Base-by-base conservation (phyloP, 2,329 filamentous ascomycete genomes). In the Penicillium sp. region DNA sequence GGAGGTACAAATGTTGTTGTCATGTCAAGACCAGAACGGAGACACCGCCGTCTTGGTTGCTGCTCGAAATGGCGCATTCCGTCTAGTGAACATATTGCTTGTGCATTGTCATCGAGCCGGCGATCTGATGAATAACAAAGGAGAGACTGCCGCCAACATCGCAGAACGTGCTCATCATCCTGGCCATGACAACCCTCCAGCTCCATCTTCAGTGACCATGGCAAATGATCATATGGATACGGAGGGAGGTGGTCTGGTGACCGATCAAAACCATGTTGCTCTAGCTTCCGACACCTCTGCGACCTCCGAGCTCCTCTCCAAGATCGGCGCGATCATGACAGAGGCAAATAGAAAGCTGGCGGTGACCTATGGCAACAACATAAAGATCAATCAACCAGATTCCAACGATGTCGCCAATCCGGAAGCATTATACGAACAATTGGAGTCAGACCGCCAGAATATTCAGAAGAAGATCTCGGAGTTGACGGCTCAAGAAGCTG, bases 21-120 rank as follows among this genome's bases (percentile, higher is more conserved):
- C 95, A 61, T 80, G 83, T 8, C 88, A 90, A 64, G 92, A 99
- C 67, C 77, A 84, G 25, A 85, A 90, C 34, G 92, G 92, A 34
- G 95, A 99, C 67, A 97, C 93, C 0, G 91, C 93, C 0, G 89
- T 92, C 9, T 84, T 90, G 63, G 86, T 89, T 49, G 89, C 90
- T 48, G 89, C 92, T 14, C 84, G 90, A 37, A 95, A 97, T 53
- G 82, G 81, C 61, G 95, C 91, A 58, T 86, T 95, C 48, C 87
- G 93, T 53, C 77, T 82, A 44, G 81, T 83, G n/a, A 76, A 79
- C 41, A 74, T 72, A 77, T 84, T 75, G 70, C 89, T 75, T 70
- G 91, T 67, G 29, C 86, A 92, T 42, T 89, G 91, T 52, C 91
- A 91, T 3, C 70, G 74, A 30, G 83, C 85, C 2, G 87, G 89